Conservation (phyloP, 345 rosid genomes). For the Excoecaria cochinchinensis region DNA sequence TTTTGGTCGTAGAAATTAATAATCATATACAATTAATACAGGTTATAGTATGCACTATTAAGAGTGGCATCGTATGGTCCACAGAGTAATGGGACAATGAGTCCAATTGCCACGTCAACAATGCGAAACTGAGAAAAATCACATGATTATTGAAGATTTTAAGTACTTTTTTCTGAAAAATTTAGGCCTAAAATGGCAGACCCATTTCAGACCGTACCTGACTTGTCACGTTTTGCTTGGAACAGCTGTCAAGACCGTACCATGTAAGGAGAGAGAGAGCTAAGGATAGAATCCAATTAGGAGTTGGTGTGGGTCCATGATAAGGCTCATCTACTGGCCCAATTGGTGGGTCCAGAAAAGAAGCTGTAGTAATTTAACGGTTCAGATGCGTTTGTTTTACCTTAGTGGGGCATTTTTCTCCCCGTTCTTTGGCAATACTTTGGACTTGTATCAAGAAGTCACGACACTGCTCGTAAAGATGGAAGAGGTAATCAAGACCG, state of each 20-base stretch:
- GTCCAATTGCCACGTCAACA: not conserved
- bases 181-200: slow-evolving; percentile 21
- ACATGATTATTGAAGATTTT: slow-evolving; percentile 10
- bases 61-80: not conserved
- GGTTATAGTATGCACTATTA: not conserved
- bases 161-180: slow-evolving; percentile 20
- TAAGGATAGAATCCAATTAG: not conserved
- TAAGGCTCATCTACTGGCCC: not conserved
- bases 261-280: not conserved
- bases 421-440: slow-evolving; percentile 84
- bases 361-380: slow-evolving; percentile 1
- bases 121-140: slow-evolving; percentile 2
- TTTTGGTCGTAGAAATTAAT: not conserved
- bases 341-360: not conserved
- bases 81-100: not conserved
- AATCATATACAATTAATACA: not conserved
- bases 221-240: slow-evolving; percentile 38
- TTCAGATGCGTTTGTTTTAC: slow-evolving; percentile 29
- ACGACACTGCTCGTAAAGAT: slow-evolving; percentile 94
- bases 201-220: slow-evolving; percentile 17
- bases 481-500: slow-evolving; percentile 98
- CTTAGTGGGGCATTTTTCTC: slow-evolving; percentile 98
- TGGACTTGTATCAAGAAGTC: slow-evolving; percentile 94
- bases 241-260: slow-evolving; percentile 40
- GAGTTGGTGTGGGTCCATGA: not conserved